phyloP scores from a whole-genome alignment of 208 protist genomes.

The Leishmania lainsoni region DNA sequence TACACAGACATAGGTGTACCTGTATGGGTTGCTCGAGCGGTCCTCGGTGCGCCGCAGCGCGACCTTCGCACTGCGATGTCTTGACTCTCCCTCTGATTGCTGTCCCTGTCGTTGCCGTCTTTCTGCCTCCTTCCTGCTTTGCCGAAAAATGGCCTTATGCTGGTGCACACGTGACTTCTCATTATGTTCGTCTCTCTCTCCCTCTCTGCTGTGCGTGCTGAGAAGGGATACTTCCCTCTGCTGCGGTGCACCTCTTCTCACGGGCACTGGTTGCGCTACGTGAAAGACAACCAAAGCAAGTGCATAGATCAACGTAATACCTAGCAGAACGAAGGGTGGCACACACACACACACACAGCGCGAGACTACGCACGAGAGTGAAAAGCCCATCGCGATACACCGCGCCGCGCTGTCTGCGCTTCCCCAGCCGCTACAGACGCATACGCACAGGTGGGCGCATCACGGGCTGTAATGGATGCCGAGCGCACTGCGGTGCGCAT shows the following conservation, averaged over 20 bases:
- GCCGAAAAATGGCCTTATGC: neutral
- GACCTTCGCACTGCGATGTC: neutral
- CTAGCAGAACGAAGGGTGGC: neutral
- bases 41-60: neutral
- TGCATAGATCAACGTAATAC: neutral
- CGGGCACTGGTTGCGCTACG: neutral
- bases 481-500: conserved; percentile 55
- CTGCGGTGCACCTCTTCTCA: neutral
- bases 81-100: neutral
- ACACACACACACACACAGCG: neutral
- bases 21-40: neutral
- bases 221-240: neutral
- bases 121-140: neutral
- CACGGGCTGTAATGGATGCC: conserved; percentile 32
- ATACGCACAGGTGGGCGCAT: conserved; percentile 1
- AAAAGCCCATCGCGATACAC: no score
- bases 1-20: neutral
- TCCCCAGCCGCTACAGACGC: neutral
- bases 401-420: neutral
- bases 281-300: neutral
- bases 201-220: neutral
- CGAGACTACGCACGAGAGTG: neutral
- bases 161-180: neutral
- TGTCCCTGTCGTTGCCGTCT: conserved; percentile 1
- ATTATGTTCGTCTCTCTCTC: neutral